Evolutionary conservation across 2,329 filamentous ascomycete genomes (phyloP).

Genomic region (Colletotrichum aenigma): DNA sequence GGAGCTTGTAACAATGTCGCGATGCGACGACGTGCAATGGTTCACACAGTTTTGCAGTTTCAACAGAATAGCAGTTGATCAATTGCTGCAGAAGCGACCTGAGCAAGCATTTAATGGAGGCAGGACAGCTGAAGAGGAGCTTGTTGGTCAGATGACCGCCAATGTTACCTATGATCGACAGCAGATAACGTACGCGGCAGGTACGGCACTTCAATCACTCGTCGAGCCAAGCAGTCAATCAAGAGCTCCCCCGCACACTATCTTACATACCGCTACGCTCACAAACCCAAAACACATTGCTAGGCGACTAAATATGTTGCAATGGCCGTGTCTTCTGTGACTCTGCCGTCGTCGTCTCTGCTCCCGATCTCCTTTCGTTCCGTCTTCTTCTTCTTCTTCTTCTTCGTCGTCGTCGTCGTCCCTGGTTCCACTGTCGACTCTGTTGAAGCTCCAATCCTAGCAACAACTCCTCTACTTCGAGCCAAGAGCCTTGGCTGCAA

Average conservation of each 20-base stretch:
- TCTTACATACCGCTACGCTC: not conserved
- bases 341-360: not conserved
- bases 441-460: not conserved
- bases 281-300: not conserved
- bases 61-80: not conserved
- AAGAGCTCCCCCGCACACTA: not conserved
- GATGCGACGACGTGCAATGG: not conserved
- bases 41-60: not conserved
- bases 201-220: not conserved
- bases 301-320: not conserved
- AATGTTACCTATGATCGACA: not conserved
- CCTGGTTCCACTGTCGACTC: not conserved
- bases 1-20: not conserved
- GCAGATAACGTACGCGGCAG: not conserved
- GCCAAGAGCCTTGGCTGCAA: conserved; percentile 11
- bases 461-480: not conserved
- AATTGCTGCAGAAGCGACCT: not conserved
- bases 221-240: not conserved
- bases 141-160: not conserved
- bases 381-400: not conserved
- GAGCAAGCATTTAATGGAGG: not conserved
- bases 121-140: not conserved
- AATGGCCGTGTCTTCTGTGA: not conserved
- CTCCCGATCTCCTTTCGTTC: not conserved
- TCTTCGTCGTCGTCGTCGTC: not conserved